Evolutionary conservation across 305 asterid species (phyloP).

Genomic region (Plantago lanceolata): DNA sequence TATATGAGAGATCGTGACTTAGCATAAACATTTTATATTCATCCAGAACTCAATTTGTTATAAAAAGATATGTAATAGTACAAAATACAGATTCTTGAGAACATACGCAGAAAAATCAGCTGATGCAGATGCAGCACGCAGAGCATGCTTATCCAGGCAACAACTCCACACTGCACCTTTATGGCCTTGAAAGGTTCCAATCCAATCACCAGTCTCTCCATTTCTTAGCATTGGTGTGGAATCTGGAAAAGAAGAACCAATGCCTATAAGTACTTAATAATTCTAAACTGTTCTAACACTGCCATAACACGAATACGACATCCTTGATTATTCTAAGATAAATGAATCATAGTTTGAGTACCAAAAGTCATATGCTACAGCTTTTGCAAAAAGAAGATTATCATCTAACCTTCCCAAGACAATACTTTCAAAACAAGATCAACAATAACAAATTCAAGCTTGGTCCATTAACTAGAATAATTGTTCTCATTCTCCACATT

Average conservation of each 20-base stretch:
- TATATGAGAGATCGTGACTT: neutral
- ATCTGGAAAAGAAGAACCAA: slow-evolving; percentile 37
- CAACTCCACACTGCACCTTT: slow-evolving; percentile 99
- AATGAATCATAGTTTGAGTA: no score
- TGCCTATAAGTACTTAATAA: slow-evolving; percentile 4
- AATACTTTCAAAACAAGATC: no score
- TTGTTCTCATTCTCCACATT: no score
- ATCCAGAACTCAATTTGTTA: neutral
- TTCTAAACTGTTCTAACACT: neutral
- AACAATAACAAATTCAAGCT: no score
- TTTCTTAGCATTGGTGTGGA: slow-evolving; percentile 92
- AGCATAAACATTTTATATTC: neutral
- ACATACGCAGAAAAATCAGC: slow-evolving; percentile 97
- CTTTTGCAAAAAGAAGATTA: no score
- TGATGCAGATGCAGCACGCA: slow-evolving; percentile 91
- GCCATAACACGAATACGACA: neutral
- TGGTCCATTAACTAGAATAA: no score
- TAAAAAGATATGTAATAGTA: neutral
- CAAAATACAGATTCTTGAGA: slow-evolving; percentile 11
- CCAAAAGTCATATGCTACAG: no score
- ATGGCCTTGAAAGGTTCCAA: slow-evolving; percentile 97
- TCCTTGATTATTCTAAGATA: no score
- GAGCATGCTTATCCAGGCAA: slow-evolving; percentile 79
- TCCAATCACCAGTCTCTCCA: slow-evolving; percentile 98
- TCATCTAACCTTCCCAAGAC: no score